phyloP scores from a whole-genome alignment of 2,329 filamentous ascomycete species.

The Trichothecium roseum region DNA sequence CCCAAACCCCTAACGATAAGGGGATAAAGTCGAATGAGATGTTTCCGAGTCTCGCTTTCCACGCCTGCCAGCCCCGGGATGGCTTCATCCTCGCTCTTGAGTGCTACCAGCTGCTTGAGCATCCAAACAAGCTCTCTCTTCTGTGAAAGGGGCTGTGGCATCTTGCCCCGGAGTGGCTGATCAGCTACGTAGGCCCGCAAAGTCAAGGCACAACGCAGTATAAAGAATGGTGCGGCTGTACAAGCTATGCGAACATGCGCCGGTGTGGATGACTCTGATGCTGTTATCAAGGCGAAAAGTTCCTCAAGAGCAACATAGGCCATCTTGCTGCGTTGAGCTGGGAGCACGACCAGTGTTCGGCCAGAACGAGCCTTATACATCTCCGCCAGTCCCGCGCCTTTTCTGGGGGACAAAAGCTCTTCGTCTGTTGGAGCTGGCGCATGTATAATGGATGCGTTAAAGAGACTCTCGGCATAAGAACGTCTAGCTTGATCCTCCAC shows the following conservation, averaged over 20 bases:
- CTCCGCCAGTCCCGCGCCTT: constrained; percentile 38
- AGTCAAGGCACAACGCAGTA: constrained; percentile 70
- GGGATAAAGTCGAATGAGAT: constrained; percentile 73
- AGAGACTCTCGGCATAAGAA: constrained; percentile 65
- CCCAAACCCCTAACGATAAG: constrained; percentile 56
- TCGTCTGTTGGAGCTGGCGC: constrained; percentile 44
- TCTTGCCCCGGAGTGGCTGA: constrained; percentile 77
- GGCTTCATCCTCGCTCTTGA: constrained; percentile 60
- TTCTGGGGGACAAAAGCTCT: constrained; percentile 36
- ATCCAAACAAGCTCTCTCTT: constrained; percentile 68
- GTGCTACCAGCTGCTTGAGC: constrained; percentile 51
- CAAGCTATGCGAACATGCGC: constrained; percentile 54
- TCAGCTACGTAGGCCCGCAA: constrained; percentile 83
- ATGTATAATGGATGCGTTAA: constrained; percentile 75
- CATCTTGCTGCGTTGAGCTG: constrained; percentile 59
- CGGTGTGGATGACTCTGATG: constrained; percentile 22
- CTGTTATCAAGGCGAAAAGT: constrained; percentile 58
- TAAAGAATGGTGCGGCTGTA: constrained; percentile 68
- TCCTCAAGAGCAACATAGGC: constrained; percentile 73
- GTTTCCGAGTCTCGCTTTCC: constrained; percentile 54
- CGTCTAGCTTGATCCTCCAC: constrained; percentile 59
- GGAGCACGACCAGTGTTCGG: constrained; percentile 57
- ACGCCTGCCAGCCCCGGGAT: constrained; percentile 46
- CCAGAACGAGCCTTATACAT: constrained; percentile 60
- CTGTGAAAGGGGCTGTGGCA: constrained; percentile 79